These are phyloP conservation scores for Hemisphaericaspora xylofermentans DNA, from an alignment of 1,139 yeast genomes.

Conservation along the genomic window DNA sequence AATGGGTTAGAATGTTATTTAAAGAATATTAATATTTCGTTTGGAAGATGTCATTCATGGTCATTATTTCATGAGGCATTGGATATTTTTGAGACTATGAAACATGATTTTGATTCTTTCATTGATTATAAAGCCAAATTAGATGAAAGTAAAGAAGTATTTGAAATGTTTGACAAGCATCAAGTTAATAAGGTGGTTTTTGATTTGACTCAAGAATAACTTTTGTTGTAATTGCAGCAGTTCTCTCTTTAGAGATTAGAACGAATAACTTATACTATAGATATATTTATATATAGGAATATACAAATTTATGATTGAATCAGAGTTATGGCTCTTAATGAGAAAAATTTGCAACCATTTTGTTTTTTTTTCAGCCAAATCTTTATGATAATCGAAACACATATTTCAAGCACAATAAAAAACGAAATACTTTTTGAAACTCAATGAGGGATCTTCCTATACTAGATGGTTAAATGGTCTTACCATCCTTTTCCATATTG, in stretches of 20 bases:
- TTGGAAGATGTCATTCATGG: constrained; percentile 67
- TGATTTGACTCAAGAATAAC: constrained; percentile 16
- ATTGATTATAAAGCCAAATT: constrained; percentile 47
- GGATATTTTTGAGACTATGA: constrained; percentile 44
- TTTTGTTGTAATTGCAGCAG: too few species aligned
- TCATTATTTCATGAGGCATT: constrained; percentile 56
- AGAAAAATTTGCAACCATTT: not conserved
- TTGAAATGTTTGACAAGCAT: constrained; percentile 52
- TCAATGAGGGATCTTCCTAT: too few species aligned
- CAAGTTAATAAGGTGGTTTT: constrained; percentile 59
- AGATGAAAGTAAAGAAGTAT: constrained; percentile 47
- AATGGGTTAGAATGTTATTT: constrained; percentile 57
- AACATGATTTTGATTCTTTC: constrained; percentile 45
- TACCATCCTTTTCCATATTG: too few species aligned
- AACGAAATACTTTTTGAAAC: too few species aligned
- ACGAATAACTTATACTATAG: too few species aligned
- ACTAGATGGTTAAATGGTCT: too few species aligned
- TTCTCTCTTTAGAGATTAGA: too few species aligned
- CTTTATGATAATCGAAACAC: not conserved
- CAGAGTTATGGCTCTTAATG: too few species aligned
- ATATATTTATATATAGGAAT: not conserved
- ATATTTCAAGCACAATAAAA: too few species aligned
- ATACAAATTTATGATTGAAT: too few species aligned
- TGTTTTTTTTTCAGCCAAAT: not conserved
- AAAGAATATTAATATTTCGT: constrained; percentile 57